phyloP scores from a whole-genome alignment of 2,329 filamentous ascomycete species.

The Ambrosiella cleistominuta region DNA sequence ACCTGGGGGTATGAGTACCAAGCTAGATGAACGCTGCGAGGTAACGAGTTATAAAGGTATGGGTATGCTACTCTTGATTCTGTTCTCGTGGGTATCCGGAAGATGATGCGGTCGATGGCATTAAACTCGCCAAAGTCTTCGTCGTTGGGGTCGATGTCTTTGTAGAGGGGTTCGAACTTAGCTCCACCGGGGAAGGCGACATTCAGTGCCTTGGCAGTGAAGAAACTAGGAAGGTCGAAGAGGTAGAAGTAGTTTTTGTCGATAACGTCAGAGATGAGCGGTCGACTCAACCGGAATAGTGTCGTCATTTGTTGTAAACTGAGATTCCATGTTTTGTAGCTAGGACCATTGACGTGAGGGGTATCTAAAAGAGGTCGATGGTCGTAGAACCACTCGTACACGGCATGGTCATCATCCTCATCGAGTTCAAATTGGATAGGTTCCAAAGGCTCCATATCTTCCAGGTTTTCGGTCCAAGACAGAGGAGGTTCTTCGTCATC shows the following conservation, averaged over 20 bases:
- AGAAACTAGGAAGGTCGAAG: slow-evolving; percentile 86
- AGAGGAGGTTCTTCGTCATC: slow-evolving; percentile 96
- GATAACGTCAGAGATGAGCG: slow-evolving; percentile 75
- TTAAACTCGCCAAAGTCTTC: slow-evolving; percentile 99
- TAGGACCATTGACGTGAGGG: slow-evolving; percentile 83
- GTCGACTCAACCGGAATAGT: slow-evolving; percentile 77
- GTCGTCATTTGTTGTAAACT: slow-evolving; percentile 90
- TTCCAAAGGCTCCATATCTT: slow-evolving; percentile 92
- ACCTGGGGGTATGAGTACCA: slow-evolving; percentile 91
- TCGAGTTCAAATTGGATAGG: slow-evolving; percentile 98
- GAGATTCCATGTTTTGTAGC: slow-evolving; percentile 93
- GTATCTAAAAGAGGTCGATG: slow-evolving; percentile 82
- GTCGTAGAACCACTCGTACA: slow-evolving; percentile 96
- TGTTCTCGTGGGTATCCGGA: slow-evolving; percentile 82
- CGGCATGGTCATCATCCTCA: slow-evolving; percentile 75
- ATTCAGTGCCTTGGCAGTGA: slow-evolving; percentile 91
- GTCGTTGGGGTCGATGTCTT: slow-evolving; percentile 96
- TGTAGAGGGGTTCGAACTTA: slow-evolving; percentile 91
- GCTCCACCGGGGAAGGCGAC: slow-evolving; percentile 95
- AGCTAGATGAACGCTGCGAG: slow-evolving; percentile 77
- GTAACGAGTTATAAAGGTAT: slow-evolving; percentile 89
- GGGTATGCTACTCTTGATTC: slow-evolving; percentile 92
- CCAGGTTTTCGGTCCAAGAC: slow-evolving; percentile 97
- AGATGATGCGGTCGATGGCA: slow-evolving; percentile 97
- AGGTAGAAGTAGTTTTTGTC: slow-evolving; percentile 98